Conservation (phyloP, 129 eudicot species). For the Pseudognaphalium luteoalbum region DNA sequence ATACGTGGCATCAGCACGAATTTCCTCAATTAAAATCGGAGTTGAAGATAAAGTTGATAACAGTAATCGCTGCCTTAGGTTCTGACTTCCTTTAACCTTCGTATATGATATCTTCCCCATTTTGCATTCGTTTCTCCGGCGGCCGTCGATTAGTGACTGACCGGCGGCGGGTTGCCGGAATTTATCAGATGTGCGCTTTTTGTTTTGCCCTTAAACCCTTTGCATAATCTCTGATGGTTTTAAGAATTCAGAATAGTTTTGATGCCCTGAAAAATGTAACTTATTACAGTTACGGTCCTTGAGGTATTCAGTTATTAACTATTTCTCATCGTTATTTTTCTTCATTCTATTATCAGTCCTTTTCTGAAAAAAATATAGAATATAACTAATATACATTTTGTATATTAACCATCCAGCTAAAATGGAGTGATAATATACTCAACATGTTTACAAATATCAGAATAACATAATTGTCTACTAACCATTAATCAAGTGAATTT, state of each 20-base stretch:
- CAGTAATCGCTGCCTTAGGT: conserved; percentile 59
- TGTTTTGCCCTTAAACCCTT: conserved; percentile 25
- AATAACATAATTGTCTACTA: no score
- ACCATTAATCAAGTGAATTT: no score
- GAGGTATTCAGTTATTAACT: background rate
- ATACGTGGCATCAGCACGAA: conserved; percentile 69
- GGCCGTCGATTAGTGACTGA: background rate
- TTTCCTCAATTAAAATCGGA: conserved; percentile 80
- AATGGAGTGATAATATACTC: no score
- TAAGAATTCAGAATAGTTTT: background rate
- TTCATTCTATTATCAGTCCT: background rate
- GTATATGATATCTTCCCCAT: conserved; percentile 65
- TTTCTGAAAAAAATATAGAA: background rate
- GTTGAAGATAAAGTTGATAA: conserved; percentile 72
- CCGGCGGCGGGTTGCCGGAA: conserved; percentile 21
- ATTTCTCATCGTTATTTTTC: background rate
- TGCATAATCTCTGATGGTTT: background rate
- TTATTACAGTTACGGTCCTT: background rate
- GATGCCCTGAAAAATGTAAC: background rate
- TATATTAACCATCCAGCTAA: no score
- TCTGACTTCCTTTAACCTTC: conserved; percentile 77
- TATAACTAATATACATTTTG: no score
- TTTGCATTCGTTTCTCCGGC: conserved; percentile 1
- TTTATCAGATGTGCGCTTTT: background rate
- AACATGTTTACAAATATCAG: no score